Conservation (phyloP, 2,329 filamentous ascomycete species). For the Stemphylium beticola region DNA sequence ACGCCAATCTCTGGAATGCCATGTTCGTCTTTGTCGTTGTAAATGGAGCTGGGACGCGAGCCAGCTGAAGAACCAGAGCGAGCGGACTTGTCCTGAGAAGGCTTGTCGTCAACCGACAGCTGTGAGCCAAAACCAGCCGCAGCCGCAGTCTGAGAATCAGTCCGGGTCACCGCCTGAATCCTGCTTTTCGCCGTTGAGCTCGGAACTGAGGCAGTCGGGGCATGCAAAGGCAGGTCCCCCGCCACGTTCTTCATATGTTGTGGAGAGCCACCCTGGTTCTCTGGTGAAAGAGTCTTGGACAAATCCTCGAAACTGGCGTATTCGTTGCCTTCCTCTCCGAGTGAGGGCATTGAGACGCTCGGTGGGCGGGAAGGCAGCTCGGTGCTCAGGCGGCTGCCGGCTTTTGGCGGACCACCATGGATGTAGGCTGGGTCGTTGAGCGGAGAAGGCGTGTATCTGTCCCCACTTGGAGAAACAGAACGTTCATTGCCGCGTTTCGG, state of each 20-base stretch:
- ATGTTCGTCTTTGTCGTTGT: conserved; percentile 71
- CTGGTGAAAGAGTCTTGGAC: conserved; percentile 41
- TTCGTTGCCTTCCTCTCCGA: conserved; percentile 89
- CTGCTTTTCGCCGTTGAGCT: conserved; percentile 80
- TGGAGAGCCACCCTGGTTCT: conserved; percentile 54
- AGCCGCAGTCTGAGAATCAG: conserved; percentile 85
- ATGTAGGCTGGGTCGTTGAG: conserved; percentile 73
- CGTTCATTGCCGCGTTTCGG: conserved; percentile 73
- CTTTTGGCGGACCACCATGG: conserved; percentile 46
- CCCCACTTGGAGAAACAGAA: conserved; percentile 76
- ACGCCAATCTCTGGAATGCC: conserved; percentile 92
- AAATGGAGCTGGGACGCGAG: conserved; percentile 61
- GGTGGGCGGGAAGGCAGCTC: conserved; percentile 65
- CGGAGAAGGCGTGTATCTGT: conserved; percentile 84
- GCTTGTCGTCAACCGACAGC: conserved; percentile 44
- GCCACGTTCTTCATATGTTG: conserved; percentile 79
- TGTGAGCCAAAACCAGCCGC: conserved; percentile 81
- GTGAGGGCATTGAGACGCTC: conserved; percentile 81
- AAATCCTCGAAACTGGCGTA: conserved; percentile 70
- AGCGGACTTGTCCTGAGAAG: conserved; percentile 28
- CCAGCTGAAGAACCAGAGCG: conserved; percentile 45
- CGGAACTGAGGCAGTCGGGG: conserved; percentile 85
- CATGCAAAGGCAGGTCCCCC: conserved; percentile 83
- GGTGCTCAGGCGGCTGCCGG: conserved; percentile 42
- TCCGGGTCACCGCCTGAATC: conserved; percentile 84